phyloP scores from a whole-genome alignment of 306 rosid species.

The Acacia crassicarpa region DNA sequence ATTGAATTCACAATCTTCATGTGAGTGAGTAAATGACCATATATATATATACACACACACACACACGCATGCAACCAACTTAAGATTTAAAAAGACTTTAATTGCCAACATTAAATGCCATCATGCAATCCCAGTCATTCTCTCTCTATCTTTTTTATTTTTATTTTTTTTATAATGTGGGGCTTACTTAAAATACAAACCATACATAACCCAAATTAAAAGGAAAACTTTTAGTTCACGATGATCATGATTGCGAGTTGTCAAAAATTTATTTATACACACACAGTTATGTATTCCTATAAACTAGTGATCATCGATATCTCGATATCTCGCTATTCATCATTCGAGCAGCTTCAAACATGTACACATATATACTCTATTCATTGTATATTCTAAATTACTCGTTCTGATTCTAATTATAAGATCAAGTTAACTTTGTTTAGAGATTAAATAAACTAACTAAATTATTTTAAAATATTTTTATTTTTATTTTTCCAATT shows the following conservation, averaged over 20 bases:
- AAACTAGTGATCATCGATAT: no score
- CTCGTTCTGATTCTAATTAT: no score
- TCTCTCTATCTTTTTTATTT: not conserved
- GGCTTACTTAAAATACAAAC: not conserved
- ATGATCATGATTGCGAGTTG: not conserved
- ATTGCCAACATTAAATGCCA: not conserved
- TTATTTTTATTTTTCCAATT: no score
- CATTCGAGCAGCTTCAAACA: no score
- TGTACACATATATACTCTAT: no score
- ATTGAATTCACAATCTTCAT: not conserved
- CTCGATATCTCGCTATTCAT: no score
- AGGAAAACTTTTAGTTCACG: not conserved
- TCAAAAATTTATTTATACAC: not conserved
- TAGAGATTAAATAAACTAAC: no score
- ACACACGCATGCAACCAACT: constrained; percentile 14
- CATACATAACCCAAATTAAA: not conserved
- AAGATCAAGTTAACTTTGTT: no score
- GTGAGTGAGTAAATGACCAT: constrained; percentile 25
- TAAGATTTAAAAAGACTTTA: not conserved
- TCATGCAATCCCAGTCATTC: constrained; percentile 4
- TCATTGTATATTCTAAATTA: no score
- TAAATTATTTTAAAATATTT: no score
- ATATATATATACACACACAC: no score
- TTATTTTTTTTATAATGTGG: not conserved
- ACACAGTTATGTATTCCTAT: no score